Percentiles rank a stretch among this genome's conserved stretches.
Conservation (phyloP, 2,329 filamentous ascomycete species). For the Diaporthe sp. region DNA sequence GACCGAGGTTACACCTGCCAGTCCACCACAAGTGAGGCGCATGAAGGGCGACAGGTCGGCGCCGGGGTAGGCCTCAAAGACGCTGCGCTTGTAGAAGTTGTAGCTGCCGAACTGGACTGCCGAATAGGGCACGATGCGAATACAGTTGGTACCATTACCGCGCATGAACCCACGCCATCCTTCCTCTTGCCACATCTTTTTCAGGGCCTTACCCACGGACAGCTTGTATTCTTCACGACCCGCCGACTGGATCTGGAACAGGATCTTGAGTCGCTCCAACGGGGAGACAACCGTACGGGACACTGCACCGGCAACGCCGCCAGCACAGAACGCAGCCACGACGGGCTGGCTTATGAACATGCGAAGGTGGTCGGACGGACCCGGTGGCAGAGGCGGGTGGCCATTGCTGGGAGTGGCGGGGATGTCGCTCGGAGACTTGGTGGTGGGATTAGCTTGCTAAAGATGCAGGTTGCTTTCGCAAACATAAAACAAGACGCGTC, state of each 20-base stretch:
- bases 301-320: constrained; percentile 95
- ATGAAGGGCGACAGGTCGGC: constrained; percentile 79
- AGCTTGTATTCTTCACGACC: constrained; percentile 94
- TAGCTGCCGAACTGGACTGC: constrained; percentile 99
- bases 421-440: constrained; percentile 35
- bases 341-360: constrained; percentile 83
- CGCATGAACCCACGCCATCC: constrained; percentile 98
- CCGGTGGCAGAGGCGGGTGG: constrained; percentile 44
- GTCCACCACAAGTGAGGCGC: constrained; percentile 88
- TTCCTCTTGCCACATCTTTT: constrained; percentile 97
- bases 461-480: constrained; percentile 1
- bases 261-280: constrained; percentile 94
- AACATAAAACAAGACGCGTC: background rate
- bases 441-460: constrained; percentile 33
- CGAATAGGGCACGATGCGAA: constrained; percentile 97
- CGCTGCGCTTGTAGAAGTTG: constrained; percentile 92
- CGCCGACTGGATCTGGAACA: constrained; percentile 95
- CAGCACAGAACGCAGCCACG: constrained; percentile 91
- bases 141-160: constrained; percentile 98
- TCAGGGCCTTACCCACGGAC: constrained; percentile 88
- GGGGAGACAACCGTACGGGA: constrained; percentile 97
- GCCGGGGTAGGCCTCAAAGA: constrained; percentile 83
- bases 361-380: constrained; percentile 53
- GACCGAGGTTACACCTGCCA: constrained; percentile 95
- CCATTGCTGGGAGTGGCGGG: constrained; percentile 25